Conservation (phyloP, 805 yeast genomes). For the Candida piceae region DNA sequence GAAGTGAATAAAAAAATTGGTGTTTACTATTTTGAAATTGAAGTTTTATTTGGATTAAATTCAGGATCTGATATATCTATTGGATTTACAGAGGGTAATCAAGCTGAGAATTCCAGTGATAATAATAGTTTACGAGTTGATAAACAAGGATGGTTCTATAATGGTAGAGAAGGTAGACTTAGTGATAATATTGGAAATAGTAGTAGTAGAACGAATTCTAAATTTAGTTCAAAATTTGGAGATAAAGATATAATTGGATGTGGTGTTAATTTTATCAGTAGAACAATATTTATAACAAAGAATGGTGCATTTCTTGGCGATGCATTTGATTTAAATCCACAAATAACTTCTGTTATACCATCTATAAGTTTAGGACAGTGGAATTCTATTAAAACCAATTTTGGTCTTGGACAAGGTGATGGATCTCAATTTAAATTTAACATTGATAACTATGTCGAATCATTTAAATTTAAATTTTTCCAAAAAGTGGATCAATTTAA, state of each 20-base stretch:
- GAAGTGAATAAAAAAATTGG: constrained; percentile 38
- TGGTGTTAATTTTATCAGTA: constrained; percentile 67
- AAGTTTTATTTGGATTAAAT: constrained; percentile 30
- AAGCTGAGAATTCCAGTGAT: constrained; percentile 13
- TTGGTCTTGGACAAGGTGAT: constrained; percentile 37
- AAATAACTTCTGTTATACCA: constrained; percentile 37
- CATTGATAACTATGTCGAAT: constrained; percentile 41
- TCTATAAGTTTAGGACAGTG: constrained; percentile 41
- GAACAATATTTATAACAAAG: constrained; percentile 68
- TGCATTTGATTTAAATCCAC: constrained; percentile 40
- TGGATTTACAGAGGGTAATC: constrained; percentile 38
- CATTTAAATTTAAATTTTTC: constrained; percentile 29
- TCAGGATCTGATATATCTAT: constrained; percentile 38
- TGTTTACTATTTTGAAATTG: constrained; percentile 48
- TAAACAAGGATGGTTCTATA: constrained; percentile 45
- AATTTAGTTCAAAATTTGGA: constrained; percentile 43
- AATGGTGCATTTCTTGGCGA: constrained; percentile 66
- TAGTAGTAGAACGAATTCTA: constrained; percentile 30
- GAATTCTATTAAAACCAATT: constrained; percentile 44
- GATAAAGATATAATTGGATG: constrained; percentile 71
- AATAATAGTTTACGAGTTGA: constrained; percentile 45
- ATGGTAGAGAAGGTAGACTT: constrained; percentile 46
- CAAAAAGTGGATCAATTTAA: constrained; percentile 15
- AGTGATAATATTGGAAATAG: constrained; percentile 35
- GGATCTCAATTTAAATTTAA: constrained; percentile 39